Evolutionary conservation across 2,329 filamentous ascomycete genomes (phyloP), one percentile per base, ranked within the genome.

Genomic region (Xylaria sp.): DNA sequence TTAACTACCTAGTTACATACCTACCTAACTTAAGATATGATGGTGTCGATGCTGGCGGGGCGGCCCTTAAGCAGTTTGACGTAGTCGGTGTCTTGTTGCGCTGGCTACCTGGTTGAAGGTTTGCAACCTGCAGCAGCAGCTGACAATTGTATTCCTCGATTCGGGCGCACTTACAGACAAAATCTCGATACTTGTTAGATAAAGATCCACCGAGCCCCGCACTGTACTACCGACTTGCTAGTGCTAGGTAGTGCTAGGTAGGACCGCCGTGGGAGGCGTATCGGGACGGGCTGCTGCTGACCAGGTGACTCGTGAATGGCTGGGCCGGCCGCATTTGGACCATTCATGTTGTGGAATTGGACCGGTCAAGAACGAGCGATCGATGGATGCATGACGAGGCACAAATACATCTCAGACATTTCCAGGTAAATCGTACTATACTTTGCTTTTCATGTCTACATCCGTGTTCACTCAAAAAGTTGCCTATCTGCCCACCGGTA

Each of bases 111-210:
- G 56, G 57, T 13, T 56, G 8, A 9, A 50, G 25, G 64, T 50
- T 58, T 59, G 34, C 64, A 48, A 56, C 41, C 20, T 66, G 45
- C 59, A 62, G 43, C 59, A 62, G 43, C 34, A 66, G 57, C 58
- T 61, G 63, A 61, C 57, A 15, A 15, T 46, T 25, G 18, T 23
- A 50, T n/a, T 45, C 48, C 59, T 34, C 45, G 48, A 32, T 55
- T 10, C 48, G 20, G 6, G n/a, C 39, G 23, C 18, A 34, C 7
- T 10, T 25, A 2, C 13, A 61, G 23, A 2, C 36, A 10, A n/a
- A 46, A n/a, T 48, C 50, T 43, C 41, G 13, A 57, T 23, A 34
- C 32, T 46, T 28, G 46, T 36, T 6, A 50, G 36, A 55, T 46
- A 41, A 34, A 34, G 55, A 32, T 32, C 63, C 52, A 57, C 63